These are phyloP conservation scores for Calonectria montana DNA, from an alignment of 2,329 filamentous ascomycete species.

Conservation along the genomic window DNA sequence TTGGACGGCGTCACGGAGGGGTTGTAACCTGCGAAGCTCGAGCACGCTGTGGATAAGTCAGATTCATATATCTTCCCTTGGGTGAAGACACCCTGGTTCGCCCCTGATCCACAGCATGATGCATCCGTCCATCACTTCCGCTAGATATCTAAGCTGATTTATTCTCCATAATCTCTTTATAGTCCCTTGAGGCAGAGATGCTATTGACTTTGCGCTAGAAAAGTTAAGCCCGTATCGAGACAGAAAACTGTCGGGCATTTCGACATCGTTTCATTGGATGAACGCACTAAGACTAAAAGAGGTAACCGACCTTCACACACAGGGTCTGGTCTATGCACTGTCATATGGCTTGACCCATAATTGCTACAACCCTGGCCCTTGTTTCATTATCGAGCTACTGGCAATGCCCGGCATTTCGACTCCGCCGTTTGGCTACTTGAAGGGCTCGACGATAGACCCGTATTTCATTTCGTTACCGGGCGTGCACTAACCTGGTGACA, in stretches of 20 bases:
- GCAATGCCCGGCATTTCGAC: not conserved
- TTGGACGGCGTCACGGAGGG: not conserved
- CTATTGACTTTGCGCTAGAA: conserved; percentile 1
- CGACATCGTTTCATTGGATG: not conserved
- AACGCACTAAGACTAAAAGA: not conserved
- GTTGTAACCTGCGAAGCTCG: not conserved
- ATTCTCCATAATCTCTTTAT: not conserved
- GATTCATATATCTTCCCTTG: not conserved
- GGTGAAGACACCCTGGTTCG: not conserved
- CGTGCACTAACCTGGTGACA: not conserved
- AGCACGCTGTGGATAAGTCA: not conserved
- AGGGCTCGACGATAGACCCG: not conserved
- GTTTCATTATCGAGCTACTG: not conserved
- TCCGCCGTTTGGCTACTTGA: not conserved
- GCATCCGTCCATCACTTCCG: not conserved
- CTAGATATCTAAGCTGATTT: not conserved
- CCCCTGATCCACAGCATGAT: not conserved
- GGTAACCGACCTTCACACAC: not conserved
- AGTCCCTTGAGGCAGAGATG: not conserved
- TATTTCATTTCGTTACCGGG: conserved; percentile 4
- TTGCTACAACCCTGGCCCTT: not conserved
- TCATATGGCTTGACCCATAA: not conserved
- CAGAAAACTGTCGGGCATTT: not conserved
- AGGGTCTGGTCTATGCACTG: not conserved
- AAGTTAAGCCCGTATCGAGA: not conserved